Conservation (phyloP, 129 eudicot species). For the Smallanthus sonchifolius region DNA sequence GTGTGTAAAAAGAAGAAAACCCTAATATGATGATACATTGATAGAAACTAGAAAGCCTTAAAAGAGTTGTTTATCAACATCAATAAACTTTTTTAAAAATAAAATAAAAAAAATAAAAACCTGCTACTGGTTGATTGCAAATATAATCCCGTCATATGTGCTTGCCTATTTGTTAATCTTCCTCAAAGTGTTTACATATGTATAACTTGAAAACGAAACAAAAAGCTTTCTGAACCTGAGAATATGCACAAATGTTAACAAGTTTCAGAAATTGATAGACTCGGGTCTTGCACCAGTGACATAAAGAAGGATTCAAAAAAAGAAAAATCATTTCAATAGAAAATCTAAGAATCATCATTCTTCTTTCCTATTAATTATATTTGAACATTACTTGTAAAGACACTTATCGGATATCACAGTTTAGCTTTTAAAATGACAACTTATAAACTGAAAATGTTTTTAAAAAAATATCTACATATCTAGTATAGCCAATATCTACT, state of each 20-base stretch:
- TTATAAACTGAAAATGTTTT: no score
- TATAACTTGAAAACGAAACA: constrained; percentile 53
- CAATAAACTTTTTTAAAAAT: neutral
- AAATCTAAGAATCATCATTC: no score
- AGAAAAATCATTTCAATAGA: no score
- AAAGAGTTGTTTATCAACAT: neutral
- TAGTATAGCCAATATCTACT: neutral
- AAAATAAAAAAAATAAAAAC: no score
- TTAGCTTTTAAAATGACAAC: no score
- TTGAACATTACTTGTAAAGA: no score
- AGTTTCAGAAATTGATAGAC: neutral
- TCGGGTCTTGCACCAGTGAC: neutral
- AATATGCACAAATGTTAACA: neutral
- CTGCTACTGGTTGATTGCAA: neutral
- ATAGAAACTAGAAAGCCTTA: neutral
- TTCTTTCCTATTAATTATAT: no score
- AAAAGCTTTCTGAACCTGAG: constrained; percentile 64
- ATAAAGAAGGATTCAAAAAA: neutral
- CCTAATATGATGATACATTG: neutral
- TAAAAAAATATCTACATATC: neutral
- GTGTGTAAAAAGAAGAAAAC: neutral
- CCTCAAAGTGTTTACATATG: constrained; percentile 57
- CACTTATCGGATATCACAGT: no score
- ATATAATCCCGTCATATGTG: neutral
- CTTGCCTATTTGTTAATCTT: constrained; percentile 30